Conservation (phyloP, 257 asterid species). For the Dorcoceras hygrometricum region DNA sequence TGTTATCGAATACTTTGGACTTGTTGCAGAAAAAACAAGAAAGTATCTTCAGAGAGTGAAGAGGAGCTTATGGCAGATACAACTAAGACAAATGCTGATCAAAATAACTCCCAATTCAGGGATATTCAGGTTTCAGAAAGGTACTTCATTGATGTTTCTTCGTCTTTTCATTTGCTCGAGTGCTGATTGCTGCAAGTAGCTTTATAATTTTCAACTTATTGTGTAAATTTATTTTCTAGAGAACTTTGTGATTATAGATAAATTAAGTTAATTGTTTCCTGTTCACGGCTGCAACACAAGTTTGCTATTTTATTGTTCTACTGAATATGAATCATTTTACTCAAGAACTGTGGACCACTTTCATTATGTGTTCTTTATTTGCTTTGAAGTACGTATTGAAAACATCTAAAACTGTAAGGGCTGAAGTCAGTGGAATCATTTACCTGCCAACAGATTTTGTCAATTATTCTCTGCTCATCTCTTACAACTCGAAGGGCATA, state of each 20-base stretch:
- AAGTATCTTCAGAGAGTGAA: conserved; percentile 19
- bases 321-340: background rate
- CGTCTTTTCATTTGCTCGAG: background rate
- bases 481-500: background rate
- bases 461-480: too few species aligned
- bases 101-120: conserved; percentile 19
- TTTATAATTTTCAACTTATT: background rate
- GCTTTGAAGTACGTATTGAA: background rate
- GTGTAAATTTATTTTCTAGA: background rate
- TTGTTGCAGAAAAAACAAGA: conserved; percentile 46
- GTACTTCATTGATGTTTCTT: conserved; percentile 32
- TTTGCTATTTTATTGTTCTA: background rate
- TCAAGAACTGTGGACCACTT: background rate
- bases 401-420: too few species aligned
- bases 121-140: conserved; percentile 34
- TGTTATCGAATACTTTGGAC: conserved; percentile 5
- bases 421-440: too few species aligned
- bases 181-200: background rate
- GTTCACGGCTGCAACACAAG: background rate
- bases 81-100: conserved; percentile 21
- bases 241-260: background rate
- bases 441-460: too few species aligned
- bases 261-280: too few species aligned
- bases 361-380: background rate
- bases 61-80: conserved; percentile 31